phyloP scores from a whole-genome alignment of 768 basidiomycete genomes.

The Lactifluus piperatus region DNA sequence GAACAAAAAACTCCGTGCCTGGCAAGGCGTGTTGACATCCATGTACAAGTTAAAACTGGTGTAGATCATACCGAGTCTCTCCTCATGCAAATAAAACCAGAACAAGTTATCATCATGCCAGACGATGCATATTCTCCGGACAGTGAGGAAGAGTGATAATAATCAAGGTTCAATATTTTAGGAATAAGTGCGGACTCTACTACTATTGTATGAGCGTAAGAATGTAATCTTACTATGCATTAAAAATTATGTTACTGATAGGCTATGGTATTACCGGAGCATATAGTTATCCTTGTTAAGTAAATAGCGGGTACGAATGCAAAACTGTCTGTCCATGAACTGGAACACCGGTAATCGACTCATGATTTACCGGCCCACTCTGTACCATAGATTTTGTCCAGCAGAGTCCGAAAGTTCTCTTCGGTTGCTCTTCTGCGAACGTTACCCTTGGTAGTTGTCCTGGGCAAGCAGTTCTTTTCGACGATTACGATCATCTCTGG shows the following conservation, averaged over 20 bases:
- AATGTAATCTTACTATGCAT: background rate
- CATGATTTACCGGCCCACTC: constrained; percentile 8
- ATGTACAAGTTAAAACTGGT: constrained; percentile 4
- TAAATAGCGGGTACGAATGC: background rate
- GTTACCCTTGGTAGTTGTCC: constrained; percentile 77
- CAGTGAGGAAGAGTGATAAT: background rate
- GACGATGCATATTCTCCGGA: background rate
- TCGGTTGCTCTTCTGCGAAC: constrained; percentile 72
- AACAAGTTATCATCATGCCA: constrained; percentile 6
- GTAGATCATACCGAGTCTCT: constrained; percentile 6
- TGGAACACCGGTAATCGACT: background rate
- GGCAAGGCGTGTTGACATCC: background rate
- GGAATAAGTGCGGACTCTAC: background rate
- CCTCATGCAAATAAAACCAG: constrained; percentile 8
- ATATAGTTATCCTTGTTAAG: background rate
- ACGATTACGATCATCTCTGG: constrained; percentile 62
- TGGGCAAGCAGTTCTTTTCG: constrained; percentile 53
- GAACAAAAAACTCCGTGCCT: background rate
- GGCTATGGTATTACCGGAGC: background rate
- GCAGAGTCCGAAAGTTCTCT: constrained; percentile 45
- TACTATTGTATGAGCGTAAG: background rate
- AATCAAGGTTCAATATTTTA: background rate
- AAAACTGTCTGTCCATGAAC: background rate
- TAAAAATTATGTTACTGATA: background rate
- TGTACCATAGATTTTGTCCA: constrained; percentile 49